phyloP scores from a whole-genome alignment of 495 filamentous ascomycete genomes.

The Hyaloscypha hepaticicola region DNA sequence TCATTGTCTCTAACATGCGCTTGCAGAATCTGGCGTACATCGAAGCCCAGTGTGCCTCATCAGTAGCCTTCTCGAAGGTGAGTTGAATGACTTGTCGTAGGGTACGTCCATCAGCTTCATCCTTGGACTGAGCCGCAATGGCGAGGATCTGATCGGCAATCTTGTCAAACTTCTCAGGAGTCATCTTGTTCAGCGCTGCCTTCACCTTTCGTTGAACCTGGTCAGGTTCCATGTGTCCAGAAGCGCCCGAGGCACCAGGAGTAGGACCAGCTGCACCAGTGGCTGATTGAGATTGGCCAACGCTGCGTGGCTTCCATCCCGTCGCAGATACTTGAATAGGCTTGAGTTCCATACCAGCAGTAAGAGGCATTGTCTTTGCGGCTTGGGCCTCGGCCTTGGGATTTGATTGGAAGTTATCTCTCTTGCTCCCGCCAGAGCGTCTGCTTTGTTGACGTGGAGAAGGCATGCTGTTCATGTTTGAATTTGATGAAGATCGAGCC shows the following conservation, averaged over 20 bases:
- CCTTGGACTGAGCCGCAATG: conserved; percentile 92
- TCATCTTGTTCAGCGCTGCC: conserved; percentile 99
- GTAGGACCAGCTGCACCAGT: conserved; percentile 50
- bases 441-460: conserved; percentile 51
- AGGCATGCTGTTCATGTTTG: conserved; percentile 39
- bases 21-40: conserved; percentile 99
- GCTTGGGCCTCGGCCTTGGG: conserved; percentile 58
- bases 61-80: conserved; percentile 97
- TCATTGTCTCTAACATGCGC: conserved; percentile 95
- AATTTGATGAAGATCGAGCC: conserved; percentile 49
- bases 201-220: conserved; percentile 99
- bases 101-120: conserved; percentile 90
- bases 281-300: conserved; percentile 43
- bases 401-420: conserved; percentile 50
- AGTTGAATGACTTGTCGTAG: conserved; percentile 97
- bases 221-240: conserved; percentile 74
- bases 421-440: conserved; percentile 62
- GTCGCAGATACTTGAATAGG: conserved; percentile 65
- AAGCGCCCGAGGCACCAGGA: conserved; percentile 45
- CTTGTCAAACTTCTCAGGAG: conserved; percentile 96
- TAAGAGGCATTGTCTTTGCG: conserved; percentile 86
- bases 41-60: conserved; percentile 97
- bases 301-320: conserved; percentile 89
- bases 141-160: conserved; percentile 90
- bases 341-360: conserved; percentile 74